Base-by-base conservation (phyloP, 169 alveolate species). In the Babesia sp. region DNA sequence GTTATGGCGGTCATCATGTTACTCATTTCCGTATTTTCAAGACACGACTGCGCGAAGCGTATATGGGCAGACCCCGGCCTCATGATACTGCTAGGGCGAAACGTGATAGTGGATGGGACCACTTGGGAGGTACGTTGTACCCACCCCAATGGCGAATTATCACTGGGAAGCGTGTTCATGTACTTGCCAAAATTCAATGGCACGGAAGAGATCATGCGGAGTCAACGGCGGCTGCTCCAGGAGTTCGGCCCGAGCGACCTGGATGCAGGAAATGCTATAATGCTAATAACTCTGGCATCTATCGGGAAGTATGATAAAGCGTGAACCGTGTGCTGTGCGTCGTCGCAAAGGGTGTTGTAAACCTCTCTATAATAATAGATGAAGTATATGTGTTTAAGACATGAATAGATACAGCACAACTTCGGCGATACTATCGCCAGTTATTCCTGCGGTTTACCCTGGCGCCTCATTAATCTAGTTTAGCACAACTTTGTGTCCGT, bases 71-170 rank as follows among this genome's bases (percentile, higher is more conserved):
- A 78, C 58, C 53, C 56, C 29, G 26, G 48, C 31, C 74, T 78
- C 42, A 78, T 78, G 82, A 28, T 57, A n/a, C 58, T 78, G 37
- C 34, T 78, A 26, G 86, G 86, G 11, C 26, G 86, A 18, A 78
- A 78, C 53, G 42, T 69, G 36, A 18, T 42, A 22, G 46, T 78
- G 46, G 86, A 78, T 46, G 28, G n/a, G 28, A 2, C 20, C 20
- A 78, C 74, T 0, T 20, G 12, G 68, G 72, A 68, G 42, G 48
- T 68, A n/a, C 3, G 24, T 20, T 78, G 79, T 33, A 57, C 53
- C 2, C 36, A 29, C 24, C 74, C 77, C 28, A 37, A 31, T 34
- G 82, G 66, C 7, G 18, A 33, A 7, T 11, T 78, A 36, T 33
- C 59, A 14, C 70, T 78, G 26, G 86, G 86, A 9, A 26, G 16